Conservation (phyloP, 108 stramenopile genomes). For the Hondaea fermentalgiana region DNA sequence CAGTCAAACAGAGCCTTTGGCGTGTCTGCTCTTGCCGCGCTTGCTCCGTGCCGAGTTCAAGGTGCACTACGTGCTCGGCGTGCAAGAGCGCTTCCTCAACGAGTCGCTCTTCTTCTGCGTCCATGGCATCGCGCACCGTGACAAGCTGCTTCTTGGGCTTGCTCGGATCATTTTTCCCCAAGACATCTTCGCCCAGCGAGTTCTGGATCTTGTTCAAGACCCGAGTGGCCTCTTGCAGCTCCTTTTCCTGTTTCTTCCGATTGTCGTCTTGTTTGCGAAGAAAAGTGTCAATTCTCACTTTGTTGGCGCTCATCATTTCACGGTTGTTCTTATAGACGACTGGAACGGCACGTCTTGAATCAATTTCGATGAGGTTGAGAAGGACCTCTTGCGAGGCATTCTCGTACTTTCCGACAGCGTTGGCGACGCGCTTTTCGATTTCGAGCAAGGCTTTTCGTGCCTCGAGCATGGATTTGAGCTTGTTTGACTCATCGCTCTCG, state of each 20-base stretch:
- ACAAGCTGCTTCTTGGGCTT: not conserved
- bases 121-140: not conserved
- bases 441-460: not conserved
- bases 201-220: not conserved
- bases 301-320: constrained; percentile 13
- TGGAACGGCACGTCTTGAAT: not conserved
- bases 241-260: not conserved
- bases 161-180: not conserved
- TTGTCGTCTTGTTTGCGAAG: not conserved
- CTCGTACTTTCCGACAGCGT: not conserved
- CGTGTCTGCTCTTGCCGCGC: not conserved
- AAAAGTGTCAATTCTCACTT: not conserved
- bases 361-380: not conserved
- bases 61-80: not conserved
- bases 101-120: not conserved
- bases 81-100: not conserved
- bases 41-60: not conserved
- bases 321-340: not conserved
- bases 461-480: not conserved
- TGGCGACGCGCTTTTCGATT: constrained; percentile 10
- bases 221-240: not conserved
- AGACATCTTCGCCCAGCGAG: not conserved
- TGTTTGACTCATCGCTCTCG: not conserved
- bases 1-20: not conserved
- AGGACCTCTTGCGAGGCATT: not conserved